Evolutionary conservation across 2,329 filamentous ascomycete species (phyloP), one percentile per base, ranked within the genome.

Genomic region (Aspergillus pseudoglaucus): DNA sequence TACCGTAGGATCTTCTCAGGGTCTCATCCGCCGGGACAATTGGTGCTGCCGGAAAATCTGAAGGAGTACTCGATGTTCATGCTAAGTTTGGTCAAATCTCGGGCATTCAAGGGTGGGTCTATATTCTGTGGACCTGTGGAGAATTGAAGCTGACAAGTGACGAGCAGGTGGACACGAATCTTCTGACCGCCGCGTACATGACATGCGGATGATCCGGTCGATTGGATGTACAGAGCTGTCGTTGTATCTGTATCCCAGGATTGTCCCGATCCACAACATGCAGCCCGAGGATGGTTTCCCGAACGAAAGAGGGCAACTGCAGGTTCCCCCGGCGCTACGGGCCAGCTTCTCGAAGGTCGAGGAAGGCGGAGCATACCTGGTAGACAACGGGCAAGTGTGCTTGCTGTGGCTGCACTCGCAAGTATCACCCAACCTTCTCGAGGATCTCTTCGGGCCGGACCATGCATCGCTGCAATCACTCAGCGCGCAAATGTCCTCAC

Each of bases 51-150:
- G 0, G 93, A 98, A 71, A 88, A 91, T 56, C 79, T 98, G 25
- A 97, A 97, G 66, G 93, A 98, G 65, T 90, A 95, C 60, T 84
- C 87, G 61, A 97, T 98, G 90, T 97, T 93, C 68, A 88, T 94
- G 71, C 83, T 98, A 8, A 85, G 87, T 42, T 74, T 97, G 54
- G 73, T 95, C 65, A 98, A 98, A 69, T 90, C 83, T 48, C 83
- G 93, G 49, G 90, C 91, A 2, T 90, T 97, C 74, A 97, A 97
- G 74, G 81, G 74, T 75, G 60, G 53, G 59, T 49, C 40, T 27
- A 23, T 30, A 17, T 32, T 12, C 38, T 20, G 35, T 8, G 37
- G n/a, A 27, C 42, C 9, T 25, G 18, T 27, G 27, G 9, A 25
- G 42, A 17, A 39, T 30, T 39, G 43, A 23, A 46, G 38, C 40